Evolutionary conservation across 2,329 filamentous ascomycete species (phyloP), one percentile per base, ranked within the genome.

Genomic region (Triangularia verruculosa): DNA sequence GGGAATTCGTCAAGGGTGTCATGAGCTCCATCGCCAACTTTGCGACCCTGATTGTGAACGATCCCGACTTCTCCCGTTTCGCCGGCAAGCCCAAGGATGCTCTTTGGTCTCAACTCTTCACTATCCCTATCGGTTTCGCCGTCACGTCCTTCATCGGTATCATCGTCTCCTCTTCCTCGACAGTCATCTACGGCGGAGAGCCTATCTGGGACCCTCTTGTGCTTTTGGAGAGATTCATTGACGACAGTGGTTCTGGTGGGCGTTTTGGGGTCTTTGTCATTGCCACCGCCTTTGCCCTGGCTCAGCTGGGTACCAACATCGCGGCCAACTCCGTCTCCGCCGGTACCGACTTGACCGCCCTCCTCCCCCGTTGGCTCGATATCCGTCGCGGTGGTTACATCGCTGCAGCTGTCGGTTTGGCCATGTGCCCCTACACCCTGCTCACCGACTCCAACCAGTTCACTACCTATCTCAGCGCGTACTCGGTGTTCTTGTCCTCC

Each of bases 21-120:
- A 96, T 97, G 92, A 89, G 85, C 24, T 89, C 91, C 3, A 93
- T 97, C 68, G 90, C 91, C 70, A 97, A 97, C 78, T 97, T 97
- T 72, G 91, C 92, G 1, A 92, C 93, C 0, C 82, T 97, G 32
- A 95, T 97, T 69, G 83, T 89, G 65, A 88, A 96, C 74, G 88
- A 91, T 69, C 90, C 90, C 0, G 92, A 96, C 72, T 97, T 96
- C 74, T 82, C 91, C 20, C 89, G 93, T 74, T 97, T 97, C 71
- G 90, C 92, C 2, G 78, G 79, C 20, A 92, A 89, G 73, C 92
- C 92, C 0, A 83, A 79, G 17, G 90, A 95, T 72, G 91, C 92
- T 0, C 72, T 96, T 6, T 92, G 90, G 86, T 89, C 92, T 0
- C 93, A 97, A 76, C 80, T 96, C 1, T 74, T 92, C 66, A 86